phyloP scores from a whole-genome alignment of 345 rosid species.

The Camelina neglecta region DNA sequence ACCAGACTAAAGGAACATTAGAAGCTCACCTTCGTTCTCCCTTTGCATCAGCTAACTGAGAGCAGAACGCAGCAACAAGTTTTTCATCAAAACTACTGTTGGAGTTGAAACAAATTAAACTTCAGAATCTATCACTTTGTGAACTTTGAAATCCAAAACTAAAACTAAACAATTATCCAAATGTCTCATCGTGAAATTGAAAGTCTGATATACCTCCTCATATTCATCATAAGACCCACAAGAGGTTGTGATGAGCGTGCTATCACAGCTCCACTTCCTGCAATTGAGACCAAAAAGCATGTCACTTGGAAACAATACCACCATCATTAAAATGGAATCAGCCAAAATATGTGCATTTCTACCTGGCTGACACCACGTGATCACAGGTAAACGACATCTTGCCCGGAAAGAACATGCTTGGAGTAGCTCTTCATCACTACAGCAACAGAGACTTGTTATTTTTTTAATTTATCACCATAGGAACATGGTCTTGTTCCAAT shows the following conservation, averaged over 20 bases:
- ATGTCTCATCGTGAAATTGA: constrained; percentile 1
- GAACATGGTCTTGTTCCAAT: constrained; percentile 21
- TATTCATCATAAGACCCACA: constrained; percentile 96
- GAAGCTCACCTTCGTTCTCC: constrained; percentile 63
- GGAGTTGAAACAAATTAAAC: constrained; percentile 34
- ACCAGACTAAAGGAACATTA: constrained; percentile 20
- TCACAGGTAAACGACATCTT: constrained; percentile 82
- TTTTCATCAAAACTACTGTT: constrained; percentile 91
- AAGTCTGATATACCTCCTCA: constrained; percentile 73
- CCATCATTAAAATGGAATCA: constrained; percentile 25
- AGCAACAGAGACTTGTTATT: constrained; percentile 35
- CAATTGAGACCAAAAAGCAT: constrained; percentile 40
- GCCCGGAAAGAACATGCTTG: constrained; percentile 93
- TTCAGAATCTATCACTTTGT: constrained; percentile 15
- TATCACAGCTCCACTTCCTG: constrained; percentile 88
- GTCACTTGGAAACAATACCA: constrained; percentile 31
- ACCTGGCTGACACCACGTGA: constrained; percentile 98
- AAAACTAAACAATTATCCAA: constrained; percentile 24
- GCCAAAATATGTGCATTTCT: constrained; percentile 30
- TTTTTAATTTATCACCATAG: neutral
- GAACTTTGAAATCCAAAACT: constrained; percentile 34
- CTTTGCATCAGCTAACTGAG: constrained; percentile 57
- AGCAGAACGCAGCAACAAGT: constrained; percentile 89
- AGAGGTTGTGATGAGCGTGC: constrained; percentile 99
- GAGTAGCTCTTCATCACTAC: constrained; percentile 83